Conservation (phyloP, 495 filamentous ascomycete species). For the Hyaloscypha finlandica region DNA sequence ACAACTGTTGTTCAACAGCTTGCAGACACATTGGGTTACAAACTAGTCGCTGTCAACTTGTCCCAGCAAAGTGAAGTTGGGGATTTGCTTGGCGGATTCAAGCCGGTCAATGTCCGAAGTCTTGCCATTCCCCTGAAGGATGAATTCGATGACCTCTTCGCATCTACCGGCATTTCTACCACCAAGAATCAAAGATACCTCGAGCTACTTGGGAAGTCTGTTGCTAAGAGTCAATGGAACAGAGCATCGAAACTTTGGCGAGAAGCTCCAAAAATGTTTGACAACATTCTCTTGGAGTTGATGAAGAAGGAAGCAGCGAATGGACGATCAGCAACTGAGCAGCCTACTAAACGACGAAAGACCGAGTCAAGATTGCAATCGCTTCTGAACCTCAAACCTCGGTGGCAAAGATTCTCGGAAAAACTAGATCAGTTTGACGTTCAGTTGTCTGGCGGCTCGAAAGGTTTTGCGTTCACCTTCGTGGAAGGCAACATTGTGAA, state of each 20-base stretch:
- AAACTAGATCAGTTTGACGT: conserved; percentile 80
- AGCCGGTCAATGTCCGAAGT: conserved; percentile 86
- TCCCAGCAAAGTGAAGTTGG: conserved; percentile 97
- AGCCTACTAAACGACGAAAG: conserved; percentile 80
- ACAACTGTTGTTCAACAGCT: conserved; percentile 94
- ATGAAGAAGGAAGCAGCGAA: conserved; percentile 36
- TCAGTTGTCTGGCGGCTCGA: conserved; percentile 74
- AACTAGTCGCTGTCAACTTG: conserved; percentile 87
- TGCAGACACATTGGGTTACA: conserved; percentile 75
- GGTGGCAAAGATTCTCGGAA: conserved; percentile 78
- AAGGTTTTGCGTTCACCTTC: conserved; percentile 91
- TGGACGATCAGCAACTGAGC: conserved; percentile 50
- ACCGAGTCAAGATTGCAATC: conserved; percentile 68
- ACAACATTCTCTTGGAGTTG: conserved; percentile 62
- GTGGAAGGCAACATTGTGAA: conserved; percentile 93
- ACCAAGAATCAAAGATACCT: conserved; percentile 87
- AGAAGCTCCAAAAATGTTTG: conserved; percentile 83
- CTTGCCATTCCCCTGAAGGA: conserved; percentile 89
- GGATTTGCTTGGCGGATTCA: conserved; percentile 93
- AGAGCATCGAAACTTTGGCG: conserved; percentile 83
- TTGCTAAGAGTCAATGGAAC: conserved; percentile 81
- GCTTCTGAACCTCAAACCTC: conserved; percentile 57
- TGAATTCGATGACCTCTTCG: conserved; percentile 87
- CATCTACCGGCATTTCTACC: conserved; percentile 74
- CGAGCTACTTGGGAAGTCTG: conserved; percentile 72